Evolutionary conservation across 2,329 filamentous ascomycete genomes (phyloP), one percentile per base, ranked within the genome.

Genomic region (Domatiomyces globalis): DNA sequence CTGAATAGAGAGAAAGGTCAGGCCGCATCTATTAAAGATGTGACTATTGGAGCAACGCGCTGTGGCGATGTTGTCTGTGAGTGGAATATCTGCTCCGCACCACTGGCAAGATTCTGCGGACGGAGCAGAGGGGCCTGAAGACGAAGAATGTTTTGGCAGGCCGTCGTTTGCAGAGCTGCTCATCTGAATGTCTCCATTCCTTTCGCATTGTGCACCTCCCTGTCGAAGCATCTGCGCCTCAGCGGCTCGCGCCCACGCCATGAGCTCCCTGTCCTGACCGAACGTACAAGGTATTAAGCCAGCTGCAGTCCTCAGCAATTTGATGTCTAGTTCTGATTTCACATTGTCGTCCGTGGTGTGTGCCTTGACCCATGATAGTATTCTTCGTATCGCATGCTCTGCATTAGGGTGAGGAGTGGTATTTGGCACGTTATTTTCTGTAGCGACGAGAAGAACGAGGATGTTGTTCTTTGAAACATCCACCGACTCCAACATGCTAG

Each of bases 401-500:
- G 29, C 20, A 17, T 53, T 36, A 5, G 25, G 17, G 2, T 15
- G 12, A 18, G 20, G 12, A 18, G 20, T n/a, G 5, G 39, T 33
- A 10, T 8, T 45, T 2, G 15, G 5, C 33, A 44, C 10, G 20
- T 42, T 43, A 18, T 49, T 17, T 33, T 29, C 45, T 15, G 47
- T 18, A 43, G 27, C 43, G 22, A 29, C 29, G 45, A 58, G 56
- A 17, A 52, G 45, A 15, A 58, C 25, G 12, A 45, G 48, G 8
- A 50, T 53, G 15, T 48, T 54, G 27, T 56, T 52, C 25, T 25
- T 47, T 3, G 52, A 52, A 3, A 54, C 52, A 19, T 48, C 47
- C 27, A 45, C 51, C 45, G 80, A 80, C 54, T 80, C 75, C 12
- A 79, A 65, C 65, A 76, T 73, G 59, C 80, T 73, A 3, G 71